phyloP scores from a whole-genome alignment of 2,329 filamentous ascomycete genomes.

The Aspergillus unguis region DNA sequence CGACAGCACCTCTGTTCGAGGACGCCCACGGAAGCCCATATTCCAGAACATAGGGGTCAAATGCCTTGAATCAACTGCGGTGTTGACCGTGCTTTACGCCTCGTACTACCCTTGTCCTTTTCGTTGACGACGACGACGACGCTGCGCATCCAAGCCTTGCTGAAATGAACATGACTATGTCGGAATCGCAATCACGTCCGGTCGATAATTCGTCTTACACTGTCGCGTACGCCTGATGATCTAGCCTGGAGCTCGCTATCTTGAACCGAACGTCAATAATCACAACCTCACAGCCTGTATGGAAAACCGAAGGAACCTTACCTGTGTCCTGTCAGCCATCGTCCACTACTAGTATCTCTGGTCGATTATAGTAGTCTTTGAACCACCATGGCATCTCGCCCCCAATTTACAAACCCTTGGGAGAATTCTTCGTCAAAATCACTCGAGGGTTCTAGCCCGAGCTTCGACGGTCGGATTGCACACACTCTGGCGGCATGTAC shows the following conservation, averaged over 20 bases:
- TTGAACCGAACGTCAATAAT: not conserved
- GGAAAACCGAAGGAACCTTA: slow-evolving; percentile 11
- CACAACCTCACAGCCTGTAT: slow-evolving; percentile 10
- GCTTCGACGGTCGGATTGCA: slow-evolving; percentile 39
- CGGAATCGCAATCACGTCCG: slow-evolving; percentile 17
- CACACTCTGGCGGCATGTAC: slow-evolving; percentile 51
- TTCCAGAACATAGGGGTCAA: not conserved
- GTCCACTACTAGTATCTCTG: slow-evolving; percentile 4
- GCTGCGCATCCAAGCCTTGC: slow-evolving; percentile 14
- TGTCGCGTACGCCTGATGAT: slow-evolving; percentile 12
- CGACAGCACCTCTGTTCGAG: not conserved
- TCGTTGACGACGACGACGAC: not conserved
- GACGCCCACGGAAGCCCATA: not conserved
- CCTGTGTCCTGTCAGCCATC: not conserved
- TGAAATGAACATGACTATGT: slow-evolving; percentile 22
- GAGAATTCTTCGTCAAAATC: slow-evolving; percentile 25
- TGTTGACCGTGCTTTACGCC: slow-evolving; percentile 7
- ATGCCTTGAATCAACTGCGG: not conserved
- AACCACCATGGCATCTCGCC: slow-evolving; percentile 23
- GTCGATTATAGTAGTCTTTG: slow-evolving; percentile 7
- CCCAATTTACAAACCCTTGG: slow-evolving; percentile 27
- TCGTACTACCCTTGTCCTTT: slow-evolving; percentile 11
- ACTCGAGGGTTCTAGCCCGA: slow-evolving; percentile 28
- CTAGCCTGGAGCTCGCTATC: slow-evolving; percentile 1
- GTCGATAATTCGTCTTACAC: slow-evolving; percentile 13